These are phyloP conservation scores for Hippophae tibetana DNA, from an alignment of 306 rosid genomes.

Conservation along the genomic window DNA sequence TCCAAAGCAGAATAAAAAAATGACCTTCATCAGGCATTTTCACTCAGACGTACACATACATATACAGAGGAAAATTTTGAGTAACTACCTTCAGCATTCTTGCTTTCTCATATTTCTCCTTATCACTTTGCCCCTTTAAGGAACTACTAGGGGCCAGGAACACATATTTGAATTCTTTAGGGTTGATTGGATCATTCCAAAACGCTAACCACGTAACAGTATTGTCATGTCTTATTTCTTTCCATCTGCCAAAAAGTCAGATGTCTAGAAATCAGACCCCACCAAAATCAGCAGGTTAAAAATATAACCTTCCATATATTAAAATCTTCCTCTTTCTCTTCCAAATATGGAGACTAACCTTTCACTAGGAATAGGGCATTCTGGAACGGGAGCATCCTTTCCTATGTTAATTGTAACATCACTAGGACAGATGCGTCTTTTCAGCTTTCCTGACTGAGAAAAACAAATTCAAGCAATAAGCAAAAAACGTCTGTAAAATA, in stretches of 20 bases:
- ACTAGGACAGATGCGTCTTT: conserved; percentile 68
- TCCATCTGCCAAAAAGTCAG: conserved; percentile 60
- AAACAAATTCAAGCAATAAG: conserved; percentile 3
- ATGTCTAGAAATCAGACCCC: conserved; percentile 13
- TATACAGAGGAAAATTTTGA: neutral
- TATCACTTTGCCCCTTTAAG: conserved; percentile 95
- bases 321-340: neutral
- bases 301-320: neutral
- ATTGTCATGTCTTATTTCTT: conserved; percentile 82
- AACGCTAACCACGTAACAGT: conserved; percentile 95
- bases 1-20: no score
- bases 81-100: conserved; percentile 71
- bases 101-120: conserved; percentile 97
- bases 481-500: conserved; percentile 11
- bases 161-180: conserved; percentile 83
- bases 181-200: conserved; percentile 94
- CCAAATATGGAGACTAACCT: conserved; percentile 31
- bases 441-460: conserved; percentile 82
- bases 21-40: no score
- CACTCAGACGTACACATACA: no score
- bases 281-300: neutral
- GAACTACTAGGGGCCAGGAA: conserved; percentile 97
- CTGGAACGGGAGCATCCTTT: conserved; percentile 74
- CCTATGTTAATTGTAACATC: conserved; percentile 90
- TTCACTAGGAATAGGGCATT: conserved; percentile 91